Evolutionary conservation across 257 asterid species (phyloP).

Genomic region (Linderniella brevidens): DNA sequence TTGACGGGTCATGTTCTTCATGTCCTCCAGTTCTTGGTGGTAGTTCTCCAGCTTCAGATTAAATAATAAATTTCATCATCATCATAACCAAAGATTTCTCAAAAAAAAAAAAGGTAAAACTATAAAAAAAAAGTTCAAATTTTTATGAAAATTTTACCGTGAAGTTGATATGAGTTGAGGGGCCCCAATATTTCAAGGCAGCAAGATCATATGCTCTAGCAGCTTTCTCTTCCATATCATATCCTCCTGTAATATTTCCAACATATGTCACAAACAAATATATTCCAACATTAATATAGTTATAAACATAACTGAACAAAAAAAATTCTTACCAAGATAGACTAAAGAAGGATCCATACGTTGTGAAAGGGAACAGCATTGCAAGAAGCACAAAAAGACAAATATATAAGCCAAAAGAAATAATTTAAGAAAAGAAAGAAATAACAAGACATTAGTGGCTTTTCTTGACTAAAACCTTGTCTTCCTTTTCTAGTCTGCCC

Average conservation of each 20-base stretch:
- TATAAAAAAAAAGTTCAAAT: not conserved
- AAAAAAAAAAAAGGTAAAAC: not conserved
- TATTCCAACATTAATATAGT: too few relatives aligned
- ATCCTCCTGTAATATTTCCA: conserved; percentile 36
- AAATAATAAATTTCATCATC: too few relatives aligned
- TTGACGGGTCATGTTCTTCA: conserved; percentile 83
- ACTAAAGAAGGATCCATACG: conserved; percentile 21
- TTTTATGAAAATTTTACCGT: conserved; percentile 18
- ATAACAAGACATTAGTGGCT: not conserved
- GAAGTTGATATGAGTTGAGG: conserved; percentile 62
- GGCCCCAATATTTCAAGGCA: conserved; percentile 95
- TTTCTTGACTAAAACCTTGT: conserved; percentile 24
- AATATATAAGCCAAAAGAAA: not conserved
- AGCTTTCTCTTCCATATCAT: conserved; percentile 96
- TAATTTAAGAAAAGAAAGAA: conserved; percentile 20
- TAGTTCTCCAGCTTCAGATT: conserved; percentile 60
- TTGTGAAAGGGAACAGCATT: conserved; percentile 21
- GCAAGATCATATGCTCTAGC: conserved; percentile 96
- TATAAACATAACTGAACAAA: too few relatives aligned
- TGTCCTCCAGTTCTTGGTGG: conserved; percentile 66
- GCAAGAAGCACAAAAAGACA: conserved; percentile 4
- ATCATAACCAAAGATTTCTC: too few relatives aligned
- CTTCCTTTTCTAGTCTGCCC: conserved; percentile 45
- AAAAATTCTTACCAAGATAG: conserved; percentile 60
- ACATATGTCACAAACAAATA: not conserved